These are phyloP conservation scores for Euphorbia pulcherrima DNA, from an alignment of 345 rosid species.

Conservation along the genomic window DNA sequence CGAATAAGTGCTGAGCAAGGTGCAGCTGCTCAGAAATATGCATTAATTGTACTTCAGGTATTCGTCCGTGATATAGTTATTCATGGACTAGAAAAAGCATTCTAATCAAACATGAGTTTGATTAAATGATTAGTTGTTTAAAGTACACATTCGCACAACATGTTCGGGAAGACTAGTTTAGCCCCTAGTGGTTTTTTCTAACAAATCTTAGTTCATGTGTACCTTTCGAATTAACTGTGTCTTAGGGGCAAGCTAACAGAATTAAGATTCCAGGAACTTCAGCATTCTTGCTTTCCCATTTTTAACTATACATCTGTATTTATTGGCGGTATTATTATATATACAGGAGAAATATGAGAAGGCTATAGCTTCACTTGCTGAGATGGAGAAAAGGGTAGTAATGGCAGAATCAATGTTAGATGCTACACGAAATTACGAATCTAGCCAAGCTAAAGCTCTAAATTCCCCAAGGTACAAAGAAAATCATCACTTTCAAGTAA, in stretches of 20 bases:
- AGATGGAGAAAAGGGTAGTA: constrained; percentile 79
- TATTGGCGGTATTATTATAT: constrained; percentile 14
- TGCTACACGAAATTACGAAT: constrained; percentile 78
- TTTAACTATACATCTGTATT: constrained; percentile 5
- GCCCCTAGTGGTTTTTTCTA: no score
- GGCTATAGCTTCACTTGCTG: constrained; percentile 54
- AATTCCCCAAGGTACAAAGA: constrained; percentile 52
- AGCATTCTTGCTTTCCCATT: neutral
- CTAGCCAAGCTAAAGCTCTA: constrained; percentile 68
- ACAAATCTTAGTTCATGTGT: no score
- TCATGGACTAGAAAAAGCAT: no score
- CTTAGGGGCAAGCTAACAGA: neutral
- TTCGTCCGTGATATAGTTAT: neutral
- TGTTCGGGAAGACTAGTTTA: no score
- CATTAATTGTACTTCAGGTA: constrained; percentile 69
- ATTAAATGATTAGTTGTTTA: no score
- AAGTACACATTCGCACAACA: no score
- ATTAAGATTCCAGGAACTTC: neutral
- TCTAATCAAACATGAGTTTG: no score
- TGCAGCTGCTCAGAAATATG: constrained; percentile 63
- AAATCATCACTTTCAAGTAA: neutral
- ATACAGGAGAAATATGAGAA: constrained; percentile 86
- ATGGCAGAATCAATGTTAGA: constrained; percentile 88
- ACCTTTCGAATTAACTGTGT: no score
- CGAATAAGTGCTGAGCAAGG: constrained; percentile 71